These are phyloP conservation scores for Talaromyces atroroseus DNA, from an alignment of 2,329 filamentous ascomycete species.

Conservation along the genomic window DNA sequence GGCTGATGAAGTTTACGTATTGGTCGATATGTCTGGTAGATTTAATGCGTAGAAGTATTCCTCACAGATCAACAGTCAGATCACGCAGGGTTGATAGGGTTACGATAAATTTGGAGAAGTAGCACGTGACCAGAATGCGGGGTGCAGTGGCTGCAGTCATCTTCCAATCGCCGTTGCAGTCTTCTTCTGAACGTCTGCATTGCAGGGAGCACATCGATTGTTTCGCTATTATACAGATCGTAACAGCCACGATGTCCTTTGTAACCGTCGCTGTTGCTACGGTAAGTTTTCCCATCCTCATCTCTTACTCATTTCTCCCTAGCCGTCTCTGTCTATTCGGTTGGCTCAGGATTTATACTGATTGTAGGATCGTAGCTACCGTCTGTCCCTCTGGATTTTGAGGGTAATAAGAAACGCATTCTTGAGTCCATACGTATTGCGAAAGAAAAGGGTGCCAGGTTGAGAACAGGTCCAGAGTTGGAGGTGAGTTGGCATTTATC, in stretches of 20 bases:
- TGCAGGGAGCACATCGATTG: background rate
- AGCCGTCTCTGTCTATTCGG: background rate
- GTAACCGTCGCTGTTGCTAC: conserved; percentile 3
- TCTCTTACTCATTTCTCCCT: too few species aligned
- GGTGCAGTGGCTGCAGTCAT: background rate
- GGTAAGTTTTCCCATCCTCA: background rate
- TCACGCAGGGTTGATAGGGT: background rate
- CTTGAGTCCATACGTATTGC: conserved; percentile 55
- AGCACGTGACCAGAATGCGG: background rate
- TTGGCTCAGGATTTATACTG: background rate
- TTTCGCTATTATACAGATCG: background rate
- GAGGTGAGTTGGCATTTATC: conserved; percentile 50
- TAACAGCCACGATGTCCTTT: background rate
- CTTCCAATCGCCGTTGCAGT: background rate
- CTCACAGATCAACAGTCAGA: background rate
- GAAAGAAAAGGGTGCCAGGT: conserved; percentile 51
- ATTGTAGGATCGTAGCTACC: background rate
- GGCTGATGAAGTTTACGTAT: too few species aligned
- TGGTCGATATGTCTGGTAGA: too few species aligned
- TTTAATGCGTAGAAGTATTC: background rate
- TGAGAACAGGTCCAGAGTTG: conserved; percentile 51
- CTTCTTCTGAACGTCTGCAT: background rate
- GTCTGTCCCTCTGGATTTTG: conserved; percentile 48
- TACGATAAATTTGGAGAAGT: background rate
- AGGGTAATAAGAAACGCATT: conserved; percentile 59